Base-by-base conservation (phyloP, 1,284 basidiomycete genomes). In the Trametes pubescens region DNA sequence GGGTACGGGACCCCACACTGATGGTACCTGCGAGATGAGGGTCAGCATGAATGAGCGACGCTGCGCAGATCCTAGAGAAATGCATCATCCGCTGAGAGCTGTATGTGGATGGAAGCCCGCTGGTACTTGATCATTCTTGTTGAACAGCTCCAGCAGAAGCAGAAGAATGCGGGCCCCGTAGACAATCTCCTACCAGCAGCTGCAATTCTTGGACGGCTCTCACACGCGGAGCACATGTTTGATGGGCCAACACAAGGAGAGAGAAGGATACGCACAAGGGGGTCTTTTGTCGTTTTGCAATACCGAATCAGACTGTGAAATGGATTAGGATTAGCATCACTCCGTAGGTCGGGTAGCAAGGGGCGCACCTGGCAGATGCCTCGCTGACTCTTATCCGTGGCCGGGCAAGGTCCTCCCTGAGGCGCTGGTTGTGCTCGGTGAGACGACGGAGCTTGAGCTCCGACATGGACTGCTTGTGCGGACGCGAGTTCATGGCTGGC, bases 381-480 rank as follows among this genome's bases (percentile, higher is more conserved):
- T 98, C 95, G 74, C 93, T 95, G 51, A 98, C 93, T 65, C 91
- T 85, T 68, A 96, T 87, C 69, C 96, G 84, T 29, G 95, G 95
- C 68, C 96, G 81, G 55, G 91, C 89, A 65, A 98, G 81, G 76
- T 99, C 96, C 79, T 98, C 96, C 73, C 89, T 83, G 71, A 99
- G 80, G 65, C 96, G 85, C 76, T 92, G 89, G 76, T 98, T 99
- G 80, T 98, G 95, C 81, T 99, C 96, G 65, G 90, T 89, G 70
- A 99, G 82, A 62, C 96, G 84, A 53, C 96, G 88, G 69, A 98
- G 90, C 86, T 97, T 98, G 75, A 99, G 89, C 86, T 98, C 96
- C 58, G 93, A 93, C 95, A 98, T 97, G 72, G 92, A 91, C 81
- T 93, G 92, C 80, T 87, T 87, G 71, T 86, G 86, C 44, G 84